Evolutionary conservation across 2,329 filamentous ascomycete genomes (phyloP).

Genomic region (Aspergillus sp.): DNA sequence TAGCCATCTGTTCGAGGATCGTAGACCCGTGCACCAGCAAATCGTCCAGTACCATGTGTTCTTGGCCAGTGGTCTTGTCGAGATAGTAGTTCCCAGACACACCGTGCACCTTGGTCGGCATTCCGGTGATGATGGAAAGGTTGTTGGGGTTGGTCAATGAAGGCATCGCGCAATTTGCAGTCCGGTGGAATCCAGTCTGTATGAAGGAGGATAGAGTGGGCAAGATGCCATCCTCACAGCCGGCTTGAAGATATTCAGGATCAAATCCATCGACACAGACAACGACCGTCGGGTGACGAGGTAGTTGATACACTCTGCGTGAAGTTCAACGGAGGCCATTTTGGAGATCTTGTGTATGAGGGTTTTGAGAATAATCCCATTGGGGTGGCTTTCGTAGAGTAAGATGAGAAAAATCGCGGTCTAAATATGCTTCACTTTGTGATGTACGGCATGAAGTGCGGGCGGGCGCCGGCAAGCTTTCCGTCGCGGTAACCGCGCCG

Average conservation of each 20-base stretch:
- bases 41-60: conserved; percentile 43
- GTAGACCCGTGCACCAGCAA: conserved; percentile 41
- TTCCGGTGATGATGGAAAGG: conserved; percentile 45
- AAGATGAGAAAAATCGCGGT: no score
- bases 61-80: conserved; percentile 37
- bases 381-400: no score
- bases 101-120: conserved; percentile 39
- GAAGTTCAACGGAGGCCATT: conserved; percentile 12
- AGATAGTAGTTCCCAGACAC: conserved; percentile 47
- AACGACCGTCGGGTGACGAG: conserved; percentile 37
- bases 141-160: conserved; percentile 49
- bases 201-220: conserved; percentile 33
- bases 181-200: conserved; percentile 37
- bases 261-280: conserved; percentile 47
- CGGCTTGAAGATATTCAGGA: conserved; percentile 38
- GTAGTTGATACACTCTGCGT: conserved; percentile 32
- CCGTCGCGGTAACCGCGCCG: no score
- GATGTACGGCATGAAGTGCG: no score
- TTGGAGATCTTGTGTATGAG: neutral
- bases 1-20: conserved; percentile 40
- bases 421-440: no score
- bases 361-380: no score
- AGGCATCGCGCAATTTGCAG: conserved; percentile 42
- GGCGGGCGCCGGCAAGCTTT: no score
- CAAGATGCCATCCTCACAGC: conserved; percentile 33